These are phyloP conservation scores for Staphylotrichum longicolle DNA, from an alignment of 495 filamentous ascomycete genomes.

Conservation along the genomic window DNA sequence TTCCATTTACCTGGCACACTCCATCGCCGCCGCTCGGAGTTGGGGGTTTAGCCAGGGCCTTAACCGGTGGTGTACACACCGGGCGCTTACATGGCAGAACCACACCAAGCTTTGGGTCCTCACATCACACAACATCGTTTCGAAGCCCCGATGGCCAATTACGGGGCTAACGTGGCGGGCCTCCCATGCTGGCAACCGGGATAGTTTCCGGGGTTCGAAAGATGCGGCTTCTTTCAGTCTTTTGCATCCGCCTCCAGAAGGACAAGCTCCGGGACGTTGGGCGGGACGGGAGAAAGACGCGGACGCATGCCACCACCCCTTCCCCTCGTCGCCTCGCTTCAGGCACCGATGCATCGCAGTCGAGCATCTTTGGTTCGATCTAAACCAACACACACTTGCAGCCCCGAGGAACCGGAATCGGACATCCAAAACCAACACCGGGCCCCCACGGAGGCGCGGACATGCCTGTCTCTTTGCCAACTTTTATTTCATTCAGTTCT, in stretches of 20 bases:
- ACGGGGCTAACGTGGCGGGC: background rate
- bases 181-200: conserved; percentile 9
- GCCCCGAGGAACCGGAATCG: background rate
- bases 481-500: background rate
- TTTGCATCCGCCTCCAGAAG: background rate
- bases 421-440: background rate
- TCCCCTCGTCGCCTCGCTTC: background rate
- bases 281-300: background rate
- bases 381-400: background rate
- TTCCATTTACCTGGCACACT: conserved; percentile 5
- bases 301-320: conserved; percentile 3
- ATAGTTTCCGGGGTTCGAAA: conserved; percentile 7
- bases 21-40: too few species aligned
- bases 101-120: background rate
- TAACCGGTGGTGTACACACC: background rate
- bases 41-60: background rate
- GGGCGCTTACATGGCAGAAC: background rate
- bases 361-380: conserved; percentile 6
- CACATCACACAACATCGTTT: conserved; percentile 13
- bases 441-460: too few species aligned
- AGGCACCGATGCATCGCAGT: conserved; percentile 1
- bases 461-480: background rate
- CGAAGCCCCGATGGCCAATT: conserved; percentile 3
- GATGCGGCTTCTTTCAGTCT: conserved; percentile 1
- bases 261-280: background rate